Base-by-base conservation (phyloP, 805 yeast genomes). In the Schizosaccharomyces pombe region DNA sequence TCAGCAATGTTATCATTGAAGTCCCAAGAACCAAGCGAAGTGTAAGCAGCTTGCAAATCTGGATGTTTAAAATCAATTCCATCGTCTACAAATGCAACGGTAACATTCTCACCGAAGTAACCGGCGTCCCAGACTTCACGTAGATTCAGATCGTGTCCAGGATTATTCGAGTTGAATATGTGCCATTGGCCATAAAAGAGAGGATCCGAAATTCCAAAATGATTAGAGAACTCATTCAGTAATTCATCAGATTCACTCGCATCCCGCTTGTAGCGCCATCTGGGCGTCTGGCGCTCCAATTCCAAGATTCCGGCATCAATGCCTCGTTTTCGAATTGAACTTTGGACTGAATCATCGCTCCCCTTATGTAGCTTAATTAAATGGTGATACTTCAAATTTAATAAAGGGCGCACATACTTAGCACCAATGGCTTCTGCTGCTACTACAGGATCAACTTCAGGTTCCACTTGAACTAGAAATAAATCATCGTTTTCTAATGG, bases 1-100 rank as follows among this genome's bases (percentile, higher is more conserved):
- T 79, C 68, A 24, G 76, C 72, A 0, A 72, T 73, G 61, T 83
- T 79, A 61, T 78, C 82, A 64, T 91, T 91, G 66, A 76, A 91
- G 68, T 91, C 98, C 84, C 89, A 91, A 5, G 95, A 85, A 2
- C 97, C 98, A 58, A 76, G 78, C 2, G 62, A 58, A 54, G 62
- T 66, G 57, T 66, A 91, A 60, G 81, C 83, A 40, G 71, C 76
- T 31, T 70, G 68, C 57, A 91, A 70, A 67, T 91, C 97, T 1
- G 72, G 74, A 62, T 79, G 78, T 55, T 82, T 83, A 63, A 75
- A 79, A 67, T 91, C 98, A 29, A 91, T 66, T 0, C 98, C 98
- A 67, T 91, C 98, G 66, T 91, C 98, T 0, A 91, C 82, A 40
- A 91, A 75, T 1, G 96, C 95, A 1, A 87, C 80, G 0, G 83